These are phyloP conservation scores for Pseudocercospora ulei DNA, from an alignment of 2,329 filamentous ascomycete species.

Conservation along the genomic window DNA sequence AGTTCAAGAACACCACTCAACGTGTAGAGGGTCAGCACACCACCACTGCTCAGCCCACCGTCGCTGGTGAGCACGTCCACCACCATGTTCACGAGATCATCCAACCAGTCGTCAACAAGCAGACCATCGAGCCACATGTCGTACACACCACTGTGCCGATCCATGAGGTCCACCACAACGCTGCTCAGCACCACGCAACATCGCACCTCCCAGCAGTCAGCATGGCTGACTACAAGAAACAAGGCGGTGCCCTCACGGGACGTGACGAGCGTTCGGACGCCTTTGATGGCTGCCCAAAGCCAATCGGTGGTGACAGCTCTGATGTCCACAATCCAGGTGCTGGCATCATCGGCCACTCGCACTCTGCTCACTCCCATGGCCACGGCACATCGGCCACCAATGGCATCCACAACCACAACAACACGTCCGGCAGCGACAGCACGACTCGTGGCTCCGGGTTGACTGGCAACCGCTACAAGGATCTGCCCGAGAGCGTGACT, in stretches of 20 bases:
- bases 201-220: slow-evolving; percentile 55
- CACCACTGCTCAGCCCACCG: slow-evolving; percentile 40
- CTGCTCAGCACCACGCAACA: slow-evolving; percentile 55
- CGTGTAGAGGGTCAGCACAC: slow-evolving; percentile 45
- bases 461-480: slow-evolving; percentile 6
- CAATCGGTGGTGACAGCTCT: slow-evolving; percentile 10
- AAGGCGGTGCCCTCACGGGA: slow-evolving; percentile 48
- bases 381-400: slow-evolving; percentile 9
- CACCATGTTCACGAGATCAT: slow-evolving; percentile 60
- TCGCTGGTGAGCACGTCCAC: slow-evolving; percentile 55
- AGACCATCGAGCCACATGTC: slow-evolving; percentile 55
- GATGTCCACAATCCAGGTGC: slow-evolving; percentile 4
- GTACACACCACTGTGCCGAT: slow-evolving; percentile 63
- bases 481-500: slow-evolving; percentile 3
- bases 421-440: slow-evolving; percentile 14
- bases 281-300: slow-evolving; percentile 44
- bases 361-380: slow-evolving; percentile 6
- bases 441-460: neutral
- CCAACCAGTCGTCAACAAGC: slow-evolving; percentile 58
- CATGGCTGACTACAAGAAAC: slow-evolving; percentile 53
- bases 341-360: slow-evolving; percentile 8
- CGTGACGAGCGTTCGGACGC: slow-evolving; percentile 49
- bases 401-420: slow-evolving; percentile 9
- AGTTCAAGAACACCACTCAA: slow-evolving; percentile 46
- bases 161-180: slow-evolving; percentile 61